Base-by-base conservation (phyloP, 1,284 basidiomycete species). In the Austroboletus novae-zelandiae region DNA sequence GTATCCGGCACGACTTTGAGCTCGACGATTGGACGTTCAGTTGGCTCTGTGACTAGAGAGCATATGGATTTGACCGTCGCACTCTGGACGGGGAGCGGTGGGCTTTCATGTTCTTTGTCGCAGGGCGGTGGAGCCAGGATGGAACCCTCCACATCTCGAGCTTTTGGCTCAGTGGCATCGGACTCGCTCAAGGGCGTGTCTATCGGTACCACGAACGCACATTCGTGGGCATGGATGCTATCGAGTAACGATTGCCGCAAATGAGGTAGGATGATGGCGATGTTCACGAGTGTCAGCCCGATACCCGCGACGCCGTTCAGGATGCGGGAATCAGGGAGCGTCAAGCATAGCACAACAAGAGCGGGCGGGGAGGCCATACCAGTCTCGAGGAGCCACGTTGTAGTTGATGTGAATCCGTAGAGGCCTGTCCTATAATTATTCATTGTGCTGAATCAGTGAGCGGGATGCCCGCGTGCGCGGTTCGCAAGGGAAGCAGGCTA, bases 261-360 rank as follows among this genome's bases (percentile, higher is more conserved):
- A 40, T 58, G 30, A 25, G 61, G 65, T 18, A 64, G 45, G 48
- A 67, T 53, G 43, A 48, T 31, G 46, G 52, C 65, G 34, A 63
- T 62, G 43, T 62, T 62, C 29, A 40, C 46, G 31, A 67, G 57
- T 7, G 63, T 66, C 47, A 64, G 40, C 4, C 65, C 65, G 17
- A 67, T 54, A 39, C 59, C 49, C 17, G 61, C 65, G 8, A 64
- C 45, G 13, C 61, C 61, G 9, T 31, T 50, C 20, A 63, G 25
- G 40, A 67, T 61, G 48, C 65, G 65, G 18, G 61, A 67, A 46
- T 64, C 52, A 3, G 65, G 61, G 39, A 67, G 65, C 41, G 51
- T 56, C 41, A 63, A 45, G 2, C 61, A 59, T 15, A 67, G 46
- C 40, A 50, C 32, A 14, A 64, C 64, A 20, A 66, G 62, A 34